Base-by-base conservation (phyloP, 257 asterid genomes). In the Lavandula angustifolia region DNA sequence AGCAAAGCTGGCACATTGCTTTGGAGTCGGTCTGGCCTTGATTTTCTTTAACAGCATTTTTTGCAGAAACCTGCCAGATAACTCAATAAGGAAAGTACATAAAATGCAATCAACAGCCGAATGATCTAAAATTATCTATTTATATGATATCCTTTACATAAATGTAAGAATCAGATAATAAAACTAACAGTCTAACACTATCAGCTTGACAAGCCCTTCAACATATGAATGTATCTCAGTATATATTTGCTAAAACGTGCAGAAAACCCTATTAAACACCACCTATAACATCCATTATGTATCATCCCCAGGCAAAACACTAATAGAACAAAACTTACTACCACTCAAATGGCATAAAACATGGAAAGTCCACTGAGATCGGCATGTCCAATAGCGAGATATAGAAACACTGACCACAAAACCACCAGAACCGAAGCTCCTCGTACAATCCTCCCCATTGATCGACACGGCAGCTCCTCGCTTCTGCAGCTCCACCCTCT, bases 1-100 rank as follows among this genome's bases (percentile, higher is more conserved):
- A 85, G 82, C 99, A 92, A 69, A 89, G 65, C 54, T 86, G 85
- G 78, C 99, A 90, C 83, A 79, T 76, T 71, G 76, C 71, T 78
- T 87, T 86, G 73, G 80, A 79, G 68, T 74, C 79, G 4, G 86
- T 76, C 38, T 61, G 92, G 75, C 77, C 84, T 42, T 72, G 85
- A 73, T 84, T 92, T 66, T 82, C 96, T 68, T 85, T 87, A 52
- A 58, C 68, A 78, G 64, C 79, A 76, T 84, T 87, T 22, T 22
- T 22, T 60, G 22, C 76, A 35, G 82, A 60, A 37, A 68, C 80
- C 92, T 89, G 80, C 75, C 18, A 41, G 35, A 22, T 56, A 48
- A 75, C 38, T 32, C 43, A 38, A 22, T 48, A 3, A 10, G 57
- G 27, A 71, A 55, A 67, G 59, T 38, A 53, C 38, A 1, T 46